Evolutionary conservation across 73 alveolate species (phyloP), one percentile per base, ranked within the genome.

Genomic region (Effrenium voratum): DNA sequence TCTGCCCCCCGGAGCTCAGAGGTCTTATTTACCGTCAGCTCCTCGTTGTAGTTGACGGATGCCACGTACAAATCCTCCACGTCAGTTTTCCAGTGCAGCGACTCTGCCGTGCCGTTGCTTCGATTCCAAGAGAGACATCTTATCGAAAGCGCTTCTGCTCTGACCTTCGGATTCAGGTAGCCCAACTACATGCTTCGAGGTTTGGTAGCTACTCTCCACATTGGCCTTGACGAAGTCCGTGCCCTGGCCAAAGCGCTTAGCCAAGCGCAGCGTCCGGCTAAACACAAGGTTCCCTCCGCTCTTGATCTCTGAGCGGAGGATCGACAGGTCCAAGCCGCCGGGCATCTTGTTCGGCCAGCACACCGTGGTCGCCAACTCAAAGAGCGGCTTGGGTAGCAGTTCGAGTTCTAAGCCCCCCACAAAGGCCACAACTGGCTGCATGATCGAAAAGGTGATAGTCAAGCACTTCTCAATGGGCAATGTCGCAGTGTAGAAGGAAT

Each of bases 181-280:
- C n/a, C n/a, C n/a, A n/a, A n/a, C n/a, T 3, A 82, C 83, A 40
- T 86, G 57, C 47, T 82, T 59, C 60, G 49, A 86, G 47, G 94
- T 59, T 47, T 86, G 83, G 46, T 86, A 49, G 50, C 83, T 82
- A 30, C 66, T 22, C 40, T 40, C 57, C 66, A n/a, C 59, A 63
- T 86, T 86, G 83, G 22, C 19, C 41, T 0, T 41, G 38, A 40
- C 76, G 46, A 86, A 86, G 79, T 84, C 93, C 5, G 94, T 86
- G 34, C 19, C 28, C 82, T 28, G 13, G 38, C 93, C 94, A 40
- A 86, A 86, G 59, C 94, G 94, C 59, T 86, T 36, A 15, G 73
- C 52, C 82, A 86, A 24, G 43, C 94, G 94, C n/a, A 86, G 80
- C 16, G 94, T 86, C 22, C 94, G 94, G 45, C 82, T 59, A 46